Evolutionary conservation across 257 asterid species (phyloP).

Genomic region (Salvia splendens): DNA sequence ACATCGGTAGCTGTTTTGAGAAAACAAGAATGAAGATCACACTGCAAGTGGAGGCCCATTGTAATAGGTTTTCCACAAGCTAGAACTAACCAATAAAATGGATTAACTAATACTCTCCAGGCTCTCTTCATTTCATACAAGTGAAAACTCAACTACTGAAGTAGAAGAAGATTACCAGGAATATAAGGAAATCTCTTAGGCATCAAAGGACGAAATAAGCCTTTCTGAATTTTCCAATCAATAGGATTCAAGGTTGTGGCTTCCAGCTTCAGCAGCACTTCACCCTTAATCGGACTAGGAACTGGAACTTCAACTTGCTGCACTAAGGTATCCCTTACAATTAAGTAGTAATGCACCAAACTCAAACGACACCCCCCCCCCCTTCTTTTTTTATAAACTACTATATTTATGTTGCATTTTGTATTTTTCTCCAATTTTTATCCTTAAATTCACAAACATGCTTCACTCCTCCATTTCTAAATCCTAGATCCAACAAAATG

Average conservation of each 20-base stretch:
- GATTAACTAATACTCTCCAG: not conserved
- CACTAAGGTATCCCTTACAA: slow-evolving; percentile 17
- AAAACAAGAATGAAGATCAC: not conserved
- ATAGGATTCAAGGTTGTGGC: slow-evolving; percentile 76
- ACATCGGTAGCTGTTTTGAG: slow-evolving; percentile 59
- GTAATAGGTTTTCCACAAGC: too few relatives aligned
- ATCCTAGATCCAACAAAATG: too few relatives aligned
- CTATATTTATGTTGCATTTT: too few relatives aligned
- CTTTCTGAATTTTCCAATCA: slow-evolving; percentile 89
- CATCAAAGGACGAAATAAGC: slow-evolving; percentile 64
- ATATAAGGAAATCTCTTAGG: slow-evolving; percentile 77
- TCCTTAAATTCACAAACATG: too few relatives aligned
- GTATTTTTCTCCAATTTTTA: too few relatives aligned
- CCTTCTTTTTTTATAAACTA: too few relatives aligned
- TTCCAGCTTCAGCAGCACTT: slow-evolving; percentile 78
- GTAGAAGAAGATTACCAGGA: slow-evolving; percentile 63
- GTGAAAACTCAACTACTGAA: too few relatives aligned
- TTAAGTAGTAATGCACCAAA: not conserved
- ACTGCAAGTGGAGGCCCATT: too few relatives aligned
- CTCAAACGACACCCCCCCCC: too few relatives aligned
- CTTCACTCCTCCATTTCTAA: too few relatives aligned
- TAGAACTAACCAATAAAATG: not conserved
- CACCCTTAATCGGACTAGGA: slow-evolving; percentile 74
- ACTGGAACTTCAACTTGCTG: slow-evolving; percentile 89
- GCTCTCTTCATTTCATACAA: too few relatives aligned